Percentiles rank a stretch among this genome's conserved stretches.
phyloP scores from a whole-genome alignment of 1,139 yeast species.

The Blastobotrys proliferans region DNA sequence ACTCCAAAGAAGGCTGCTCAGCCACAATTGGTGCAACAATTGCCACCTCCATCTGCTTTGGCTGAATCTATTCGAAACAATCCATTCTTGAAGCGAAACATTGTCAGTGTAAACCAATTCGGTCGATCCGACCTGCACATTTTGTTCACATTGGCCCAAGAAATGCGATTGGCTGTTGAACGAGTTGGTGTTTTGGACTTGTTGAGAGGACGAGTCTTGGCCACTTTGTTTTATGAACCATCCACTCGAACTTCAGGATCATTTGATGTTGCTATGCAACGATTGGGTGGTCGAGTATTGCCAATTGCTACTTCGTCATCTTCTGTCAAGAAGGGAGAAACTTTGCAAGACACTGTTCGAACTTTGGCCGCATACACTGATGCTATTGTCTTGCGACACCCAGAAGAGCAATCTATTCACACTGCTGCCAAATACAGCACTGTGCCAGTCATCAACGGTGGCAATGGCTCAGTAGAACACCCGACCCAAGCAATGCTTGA shows the following conservation, averaged over 20 bases:
- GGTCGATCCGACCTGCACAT: conserved; percentile 85
- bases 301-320: conserved; percentile 80
- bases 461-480: conserved; percentile 96
- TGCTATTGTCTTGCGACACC: conserved; percentile 96
- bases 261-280: conserved; percentile 99
- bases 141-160: conserved; percentile 94
- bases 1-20: too few relatives aligned
- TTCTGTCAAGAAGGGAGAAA: conserved; percentile 96
- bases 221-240: conserved; percentile 97
- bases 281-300: conserved; percentile 97
- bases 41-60: conserved; percentile 66
- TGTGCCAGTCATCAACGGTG: conserved; percentile 96
- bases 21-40: conserved; percentile 62
- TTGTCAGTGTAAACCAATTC: conserved; percentile 84
- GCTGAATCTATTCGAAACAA: conserved; percentile 72
- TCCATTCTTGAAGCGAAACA: conserved; percentile 83
- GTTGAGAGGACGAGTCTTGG: conserved; percentile 82
- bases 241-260: conserved; percentile 96
- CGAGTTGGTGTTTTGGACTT: conserved; percentile 92
- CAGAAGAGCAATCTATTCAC: conserved; percentile 85
- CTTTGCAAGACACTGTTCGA: conserved; percentile 94
- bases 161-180: conserved; percentile 95
- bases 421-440: conserved; percentile 96
- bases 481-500: conserved; percentile 98
- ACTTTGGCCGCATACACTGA: conserved; percentile 94